Evolutionary conservation across 352 stramenopile species (phyloP), one percentile per base, ranked within the genome.

Genomic region (Pythium insidiosum): DNA sequence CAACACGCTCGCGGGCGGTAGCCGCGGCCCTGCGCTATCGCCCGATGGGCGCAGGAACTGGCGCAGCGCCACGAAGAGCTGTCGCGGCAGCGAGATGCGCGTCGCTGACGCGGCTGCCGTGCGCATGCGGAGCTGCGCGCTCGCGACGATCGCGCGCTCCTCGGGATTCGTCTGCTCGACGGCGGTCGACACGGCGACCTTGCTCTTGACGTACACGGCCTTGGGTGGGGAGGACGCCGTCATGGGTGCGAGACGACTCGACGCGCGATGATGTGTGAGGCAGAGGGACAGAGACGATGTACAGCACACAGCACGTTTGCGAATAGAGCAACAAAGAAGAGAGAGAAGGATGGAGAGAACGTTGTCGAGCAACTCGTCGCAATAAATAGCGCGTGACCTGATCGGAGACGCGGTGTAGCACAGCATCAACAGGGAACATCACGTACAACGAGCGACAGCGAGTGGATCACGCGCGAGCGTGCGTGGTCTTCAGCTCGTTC

Each of bases 401-500:
- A 19, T 38, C 31, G 31, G 5, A 38, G 11, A 38, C 15, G 22
- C 31, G 31, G 15, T 21, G n/a, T n/a, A n/a, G n/a, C n/a, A n/a
- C n/a, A n/a, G n/a, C n/a, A n/a, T n/a, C n/a, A n/a, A n/a, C n/a
- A n/a, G n/a, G n/a, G n/a, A n/a, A n/a, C n/a, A n/a, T n/a, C n/a
- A n/a, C n/a, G n/a, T n/a, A n/a, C n/a, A 38, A 21, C 19, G 28
- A 40, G 2, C 25, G 23, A 5, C 23, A 10, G 20, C 41, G 41
- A 22, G 18, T 26, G n/a, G 41, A 38, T 30, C n/a, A n/a, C n/a
- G n/a, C n/a, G n/a, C n/a, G n/a, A n/a, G n/a, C n/a, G n/a, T n/a
- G 43, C 20, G 35, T 58, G 19, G 49, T 36, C 48, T 86, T 83
- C 24, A 86, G 55, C 20, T 86, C 73, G 45, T 85, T 82, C 73